Evolutionary conservation across 2,329 filamentous ascomycete species (phyloP).

Genomic region (Lasiodiplodia hormozganensis): DNA sequence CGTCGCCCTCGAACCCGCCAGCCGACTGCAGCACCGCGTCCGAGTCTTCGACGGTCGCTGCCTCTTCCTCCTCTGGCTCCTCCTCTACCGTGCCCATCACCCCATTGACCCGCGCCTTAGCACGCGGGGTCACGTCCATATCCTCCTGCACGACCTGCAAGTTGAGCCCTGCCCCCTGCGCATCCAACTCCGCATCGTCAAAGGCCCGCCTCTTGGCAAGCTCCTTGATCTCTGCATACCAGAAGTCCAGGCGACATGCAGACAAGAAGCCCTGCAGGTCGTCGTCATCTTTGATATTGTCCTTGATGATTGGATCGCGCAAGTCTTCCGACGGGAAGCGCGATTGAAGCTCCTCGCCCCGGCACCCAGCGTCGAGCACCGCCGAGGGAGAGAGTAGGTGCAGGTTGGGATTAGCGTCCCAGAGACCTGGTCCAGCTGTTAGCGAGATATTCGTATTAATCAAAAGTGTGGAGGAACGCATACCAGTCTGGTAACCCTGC

Average conservation of each 20-base stretch:
- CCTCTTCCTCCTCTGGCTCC: constrained; percentile 25
- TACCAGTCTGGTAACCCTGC: constrained; percentile 70
- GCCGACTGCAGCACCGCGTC: constrained; percentile 29
- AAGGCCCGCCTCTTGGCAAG: constrained; percentile 40
- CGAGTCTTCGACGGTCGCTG: constrained; percentile 13
- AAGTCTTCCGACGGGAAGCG: constrained; percentile 63
- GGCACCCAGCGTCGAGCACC: constrained; percentile 55
- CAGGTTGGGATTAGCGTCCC: constrained; percentile 28
- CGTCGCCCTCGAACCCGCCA: constrained; percentile 38
- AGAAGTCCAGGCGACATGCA: constrained; percentile 72
- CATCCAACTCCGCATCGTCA: constrained; percentile 13
- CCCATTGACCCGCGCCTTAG: constrained; percentile 25
- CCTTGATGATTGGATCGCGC: constrained; percentile 70
- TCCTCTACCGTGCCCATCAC: constrained; percentile 24
- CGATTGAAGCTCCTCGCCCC: constrained; percentile 64
- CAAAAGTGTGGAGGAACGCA: constrained; percentile 36
- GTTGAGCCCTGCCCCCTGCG: constrained; percentile 30
- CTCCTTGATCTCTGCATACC: constrained; percentile 60
- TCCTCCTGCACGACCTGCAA: constrained; percentile 21
- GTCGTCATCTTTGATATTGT: constrained; percentile 76
- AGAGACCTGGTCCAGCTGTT: constrained; percentile 28
- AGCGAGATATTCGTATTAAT: constrained; percentile 23
- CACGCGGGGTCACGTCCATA: constrained; percentile 25
- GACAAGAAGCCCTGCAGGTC: constrained; percentile 69
- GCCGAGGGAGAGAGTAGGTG: constrained; percentile 37